Evolutionary conservation across 176 grass and related monocot species (phyloP).

Genomic region (Oryza glaberrima): DNA sequence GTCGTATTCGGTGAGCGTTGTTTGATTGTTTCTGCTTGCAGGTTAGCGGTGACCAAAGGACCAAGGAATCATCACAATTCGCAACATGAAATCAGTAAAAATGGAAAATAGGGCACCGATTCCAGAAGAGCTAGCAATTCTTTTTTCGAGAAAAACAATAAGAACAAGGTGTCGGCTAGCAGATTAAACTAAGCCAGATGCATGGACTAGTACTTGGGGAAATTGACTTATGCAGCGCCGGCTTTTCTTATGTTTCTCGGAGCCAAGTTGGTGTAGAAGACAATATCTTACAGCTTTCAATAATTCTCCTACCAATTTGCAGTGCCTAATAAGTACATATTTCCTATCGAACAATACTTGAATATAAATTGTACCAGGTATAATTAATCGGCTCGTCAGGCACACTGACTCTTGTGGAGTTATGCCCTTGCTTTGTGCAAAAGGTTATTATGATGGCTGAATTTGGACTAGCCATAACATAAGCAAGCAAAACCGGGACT

Average conservation of each 20-base stretch:
- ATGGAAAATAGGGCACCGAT: not conserved
- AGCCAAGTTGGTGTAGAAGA: not conserved
- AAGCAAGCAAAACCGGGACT: not conserved
- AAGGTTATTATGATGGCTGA: not conserved
- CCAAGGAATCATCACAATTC: no score
- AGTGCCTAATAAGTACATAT: not conserved
- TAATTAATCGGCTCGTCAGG: no score
- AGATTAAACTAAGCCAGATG: not conserved
- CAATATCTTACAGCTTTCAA: not conserved
- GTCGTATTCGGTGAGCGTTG: not conserved
- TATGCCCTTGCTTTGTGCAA: not conserved
- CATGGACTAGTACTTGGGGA: not conserved
- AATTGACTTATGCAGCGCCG: not conserved
- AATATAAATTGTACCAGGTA: no score
- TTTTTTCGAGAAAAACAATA: not conserved
- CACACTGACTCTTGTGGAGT: not conserved
- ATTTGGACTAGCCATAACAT: not conserved
- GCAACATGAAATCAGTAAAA: not conserved
- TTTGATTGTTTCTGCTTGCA: not conserved
- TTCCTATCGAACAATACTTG: not conserved
- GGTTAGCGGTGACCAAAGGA: no score
- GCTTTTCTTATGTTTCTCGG: not conserved
- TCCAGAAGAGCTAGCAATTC: not conserved
- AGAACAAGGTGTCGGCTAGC: not conserved
- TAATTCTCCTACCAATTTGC: not conserved